Percentiles rank a stretch among this genome's conserved stretches.
These are phyloP conservation scores for Aspergillus hortae DNA, from an alignment of 2,329 filamentous ascomycete genomes.

Conservation along the genomic window DNA sequence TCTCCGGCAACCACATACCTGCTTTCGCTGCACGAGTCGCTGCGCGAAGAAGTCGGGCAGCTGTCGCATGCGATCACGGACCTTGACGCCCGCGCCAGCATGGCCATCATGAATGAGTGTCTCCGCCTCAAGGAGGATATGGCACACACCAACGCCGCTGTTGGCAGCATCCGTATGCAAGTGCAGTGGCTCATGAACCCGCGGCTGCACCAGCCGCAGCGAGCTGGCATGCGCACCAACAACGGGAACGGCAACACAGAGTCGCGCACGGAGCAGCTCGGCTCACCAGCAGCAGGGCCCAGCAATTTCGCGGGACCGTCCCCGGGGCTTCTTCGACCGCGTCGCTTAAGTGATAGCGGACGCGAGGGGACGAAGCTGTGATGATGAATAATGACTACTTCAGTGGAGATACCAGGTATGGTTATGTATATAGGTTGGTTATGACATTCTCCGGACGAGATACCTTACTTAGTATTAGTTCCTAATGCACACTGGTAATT, in stretches of 20 bases:
- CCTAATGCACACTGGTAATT: too few species aligned
- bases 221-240: slow-evolving; percentile 20
- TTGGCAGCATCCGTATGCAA: slow-evolving; percentile 58
- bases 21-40: slow-evolving; percentile 57
- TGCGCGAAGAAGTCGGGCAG: slow-evolving; percentile 57
- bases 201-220: slow-evolving; percentile 46
- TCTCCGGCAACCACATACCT: slow-evolving; percentile 52
- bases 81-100: slow-evolving; percentile 58
- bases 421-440: not conserved
- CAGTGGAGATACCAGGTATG: slow-evolving; percentile 4
- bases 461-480: too few species aligned
- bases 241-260: slow-evolving; percentile 13
- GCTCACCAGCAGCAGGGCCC: slow-evolving; percentile 14
- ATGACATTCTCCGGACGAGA: not conserved
- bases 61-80: slow-evolving; percentile 55
- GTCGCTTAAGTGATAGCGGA: slow-evolving; percentile 38
- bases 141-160: slow-evolving; percentile 57
- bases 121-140: slow-evolving; percentile 61
- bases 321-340: slow-evolving; percentile 23
- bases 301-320: slow-evolving; percentile 21
- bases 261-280: slow-evolving; percentile 11
- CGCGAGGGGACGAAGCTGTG: slow-evolving; percentile 41
- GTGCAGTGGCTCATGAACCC: slow-evolving; percentile 61
- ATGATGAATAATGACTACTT: not conserved
- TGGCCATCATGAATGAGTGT: slow-evolving; percentile 62